phyloP scores from a whole-genome alignment of 345 rosid species.

The Euphorbia peplus region DNA sequence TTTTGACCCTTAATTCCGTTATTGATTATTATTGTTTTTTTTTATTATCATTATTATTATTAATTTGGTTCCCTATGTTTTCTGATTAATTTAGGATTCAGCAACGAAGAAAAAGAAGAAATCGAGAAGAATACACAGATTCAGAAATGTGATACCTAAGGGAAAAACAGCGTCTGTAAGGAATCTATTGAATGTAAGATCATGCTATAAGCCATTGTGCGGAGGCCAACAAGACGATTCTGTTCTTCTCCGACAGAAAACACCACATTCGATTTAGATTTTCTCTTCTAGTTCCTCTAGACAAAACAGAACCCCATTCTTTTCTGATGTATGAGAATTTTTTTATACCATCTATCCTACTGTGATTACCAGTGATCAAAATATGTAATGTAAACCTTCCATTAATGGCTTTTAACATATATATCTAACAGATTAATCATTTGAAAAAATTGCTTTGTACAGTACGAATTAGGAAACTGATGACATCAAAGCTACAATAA shows the following conservation, averaged over 20 bases:
- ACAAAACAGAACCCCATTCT: not conserved
- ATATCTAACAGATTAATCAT: not conserved
- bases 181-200: constrained; percentile 23
- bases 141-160: constrained; percentile 19
- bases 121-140: constrained; percentile 14
- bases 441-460: not conserved
- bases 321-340: no score
- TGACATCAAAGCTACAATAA: no score
- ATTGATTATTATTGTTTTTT: no score
- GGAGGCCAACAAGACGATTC: not conserved
- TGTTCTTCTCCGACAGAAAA: constrained; percentile 14
- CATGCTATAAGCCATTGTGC: constrained; percentile 30
- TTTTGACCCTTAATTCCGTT: no score
- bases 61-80: no score
- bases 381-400: not conserved
- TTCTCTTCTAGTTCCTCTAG: not conserved
- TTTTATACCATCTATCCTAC: not conserved
- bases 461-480: no score
- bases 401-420: not conserved
- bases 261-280: constrained; percentile 12
- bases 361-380: not conserved
- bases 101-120: constrained; percentile 14
- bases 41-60: no score
- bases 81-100: constrained; percentile 7
- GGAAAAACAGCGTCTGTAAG: constrained; percentile 22